These are phyloP conservation scores for Hanseniaspora gamundiae DNA, from an alignment of 1,139 yeast genomes.

Conservation along the genomic window DNA sequence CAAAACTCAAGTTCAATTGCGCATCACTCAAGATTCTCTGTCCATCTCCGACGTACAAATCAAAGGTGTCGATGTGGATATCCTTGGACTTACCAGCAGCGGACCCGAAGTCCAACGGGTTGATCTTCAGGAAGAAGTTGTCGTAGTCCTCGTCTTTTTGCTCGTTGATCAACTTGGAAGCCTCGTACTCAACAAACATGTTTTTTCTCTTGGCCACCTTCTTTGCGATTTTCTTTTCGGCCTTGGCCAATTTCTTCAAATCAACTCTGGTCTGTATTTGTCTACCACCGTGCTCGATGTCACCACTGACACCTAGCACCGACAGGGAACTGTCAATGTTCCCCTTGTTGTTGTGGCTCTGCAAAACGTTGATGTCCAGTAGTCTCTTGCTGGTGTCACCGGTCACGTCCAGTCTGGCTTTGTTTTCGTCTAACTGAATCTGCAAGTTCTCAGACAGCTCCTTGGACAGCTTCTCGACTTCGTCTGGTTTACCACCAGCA, in stretches of 20 bases:
- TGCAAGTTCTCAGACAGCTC: conserved; percentile 37
- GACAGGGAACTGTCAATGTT: conserved; percentile 64
- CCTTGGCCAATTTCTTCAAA: conserved; percentile 90
- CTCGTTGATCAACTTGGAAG: conserved; percentile 70
- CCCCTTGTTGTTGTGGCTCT: conserved; percentile 46
- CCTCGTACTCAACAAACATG: conserved; percentile 78
- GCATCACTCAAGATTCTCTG: conserved; percentile 86
- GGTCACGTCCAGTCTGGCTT: conserved; percentile 51
- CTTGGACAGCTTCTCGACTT: conserved; percentile 36
- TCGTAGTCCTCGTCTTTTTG: conserved; percentile 57
- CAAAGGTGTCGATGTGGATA: conserved; percentile 84
- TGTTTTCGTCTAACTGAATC: conserved; percentile 51
- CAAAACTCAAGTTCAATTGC: conserved; percentile 73
- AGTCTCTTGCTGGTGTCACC: conserved; percentile 81
- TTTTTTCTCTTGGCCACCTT: conserved; percentile 90
- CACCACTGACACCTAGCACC: conserved; percentile 61
- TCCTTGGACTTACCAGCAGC: conserved; percentile 93
- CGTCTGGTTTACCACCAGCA: conserved; percentile 60
- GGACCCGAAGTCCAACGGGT: conserved; percentile 84
- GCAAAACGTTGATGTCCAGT: conserved; percentile 55
- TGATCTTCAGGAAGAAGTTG: conserved; percentile 85
- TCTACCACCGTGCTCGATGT: conserved; percentile 85
- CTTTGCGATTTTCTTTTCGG: conserved; percentile 92
- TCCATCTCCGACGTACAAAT: conserved; percentile 90
- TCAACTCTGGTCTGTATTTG: conserved; percentile 90